Base-by-base conservation (phyloP, 805 yeast genomes). In the Pichia thaimueangensis region DNA sequence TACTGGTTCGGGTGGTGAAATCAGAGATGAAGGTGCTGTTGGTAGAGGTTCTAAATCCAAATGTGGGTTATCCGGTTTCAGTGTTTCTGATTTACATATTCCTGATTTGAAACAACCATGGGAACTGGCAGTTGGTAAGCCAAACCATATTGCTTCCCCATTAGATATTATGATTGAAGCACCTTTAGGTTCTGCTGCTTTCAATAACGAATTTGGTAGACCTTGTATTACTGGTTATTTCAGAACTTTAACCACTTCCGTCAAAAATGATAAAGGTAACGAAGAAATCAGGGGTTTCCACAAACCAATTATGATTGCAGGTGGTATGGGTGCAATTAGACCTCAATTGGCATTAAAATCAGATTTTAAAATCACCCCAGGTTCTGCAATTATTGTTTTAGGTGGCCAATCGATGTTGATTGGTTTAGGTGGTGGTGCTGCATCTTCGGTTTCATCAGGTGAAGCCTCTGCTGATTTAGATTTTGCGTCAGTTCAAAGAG, bases 371-470 rank as follows among this genome's bases (percentile, higher is more conserved):
- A 87, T 93, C 53, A 86, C 96, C 2, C 94, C 97, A 23, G 96
- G 96, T 22, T 79, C 97, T 15, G 78, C 82, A 42, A 73, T 93
- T 49, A 86, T 93, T 58, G 98, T 93, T 24, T 76, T 93, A 37
- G 99, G 99, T 61, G 99, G 99, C 46, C 96, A 89, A 56, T 86
- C 87, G 17, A 91, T 93, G 97, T 76, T 93, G 56, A 93, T 93
- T 65, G 99, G 99, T 58, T 75, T 93, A 45, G 99, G 99, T 60
- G 99, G 99, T 58, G 99, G 99, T 68, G 99, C 99, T 32, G 98
- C 98, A 6, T 93, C 98, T 3, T 86, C 96, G 12, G 79, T 89
- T 39, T 79, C 95, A n/a, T 85, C 96, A 20, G 96, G 97, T 55
- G 96, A 86, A 62, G 96, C 93, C 40, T 85, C 95, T 31, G 97